Percentiles rank a stretch among this genome's conserved stretches.
phyloP scores from a whole-genome alignment of 2,329 filamentous ascomycete species.

The Colletotrichum cuscutae region DNA sequence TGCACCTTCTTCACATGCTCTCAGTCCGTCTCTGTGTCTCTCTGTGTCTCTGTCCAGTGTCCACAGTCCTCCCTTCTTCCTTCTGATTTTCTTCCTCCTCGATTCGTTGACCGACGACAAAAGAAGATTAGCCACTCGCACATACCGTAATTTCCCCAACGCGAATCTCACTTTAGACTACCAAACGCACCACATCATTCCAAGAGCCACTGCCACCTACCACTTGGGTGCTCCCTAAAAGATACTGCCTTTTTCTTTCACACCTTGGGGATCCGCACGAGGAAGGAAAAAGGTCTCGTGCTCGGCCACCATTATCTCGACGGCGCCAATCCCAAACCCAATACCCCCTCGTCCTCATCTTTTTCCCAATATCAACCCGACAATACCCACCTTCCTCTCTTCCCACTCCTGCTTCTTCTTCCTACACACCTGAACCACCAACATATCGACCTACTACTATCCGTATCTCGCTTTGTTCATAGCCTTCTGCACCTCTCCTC shows the following conservation, averaged over 20 bases:
- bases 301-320: slow-evolving; percentile 12
- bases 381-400: background rate
- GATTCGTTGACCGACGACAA: slow-evolving; percentile 30
- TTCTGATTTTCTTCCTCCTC: slow-evolving; percentile 7
- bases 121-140: slow-evolving; percentile 29
- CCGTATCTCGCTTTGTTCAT: background rate
- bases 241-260: background rate
- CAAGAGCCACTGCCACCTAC: background rate
- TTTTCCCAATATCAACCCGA: slow-evolving; percentile 24
- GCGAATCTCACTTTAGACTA: slow-evolving; percentile 6
- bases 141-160: slow-evolving; percentile 18
- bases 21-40: background rate
- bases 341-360: background rate
- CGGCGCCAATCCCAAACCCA: slow-evolving; percentile 1
- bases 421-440: background rate
- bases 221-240: background rate
- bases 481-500: background rate
- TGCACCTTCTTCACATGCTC: slow-evolving; percentile 33
- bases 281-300: slow-evolving; percentile 33
- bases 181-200: background rate
- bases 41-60: background rate
- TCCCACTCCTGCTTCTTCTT: background rate
- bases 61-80: background rate
- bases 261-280: slow-evolving; percentile 23
- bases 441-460: background rate